Evolutionary conservation across 2,329 filamentous ascomycete genomes (phyloP), one percentile per base, ranked within the genome.

Genomic region (Fusarium incarnatum): DNA sequence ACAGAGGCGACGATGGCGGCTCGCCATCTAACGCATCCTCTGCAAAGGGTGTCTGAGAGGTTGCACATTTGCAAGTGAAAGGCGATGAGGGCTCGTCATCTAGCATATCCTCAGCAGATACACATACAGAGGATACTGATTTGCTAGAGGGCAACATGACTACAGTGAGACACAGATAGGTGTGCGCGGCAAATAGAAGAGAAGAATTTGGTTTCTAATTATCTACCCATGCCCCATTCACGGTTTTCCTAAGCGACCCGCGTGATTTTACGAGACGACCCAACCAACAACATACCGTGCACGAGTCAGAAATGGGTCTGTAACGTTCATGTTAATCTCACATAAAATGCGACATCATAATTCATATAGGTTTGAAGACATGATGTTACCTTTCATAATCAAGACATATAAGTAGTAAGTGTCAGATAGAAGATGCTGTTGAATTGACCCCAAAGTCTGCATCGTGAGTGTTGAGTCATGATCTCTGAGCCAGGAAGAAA

Each of bases 401-500:
- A 37, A 37, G 34, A 37, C 6, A 37, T 37, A 12, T 12, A 37
- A 11, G 18, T 18, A 18, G 16, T 11, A 6, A 37, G 32, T 18
- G 32, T 6, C 16, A 37, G 5, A 16, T 37, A 37, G 5, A 37
- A 18, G 32, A 37, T 18, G 16, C 16, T 34, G 8, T 10, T 2
- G 32, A 34, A 34, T 34, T 34, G 32, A 6, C 16, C 16, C 34
- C 34, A 7, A n/a, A 11, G 18, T n/a, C 34, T 37, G 34, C 34
- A 37, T 37, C 34, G 18, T 37, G 34, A 37, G 34, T n/a, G 1
- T 3, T 12, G 10, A 37, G 34, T 37, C 34, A 37, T 37, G 3
- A 6, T 1, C 10, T 37, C 18, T 0, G 34, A 37, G 6, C 3
- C 18, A 37, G 18, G 5, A 37, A n/a, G 18, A 4, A 12, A 12